Evolutionary conservation across 129 eudicot species (phyloP), one percentile per base, ranked within the genome.

Genomic region (Rutidosis leptorrhynchoides): DNA sequence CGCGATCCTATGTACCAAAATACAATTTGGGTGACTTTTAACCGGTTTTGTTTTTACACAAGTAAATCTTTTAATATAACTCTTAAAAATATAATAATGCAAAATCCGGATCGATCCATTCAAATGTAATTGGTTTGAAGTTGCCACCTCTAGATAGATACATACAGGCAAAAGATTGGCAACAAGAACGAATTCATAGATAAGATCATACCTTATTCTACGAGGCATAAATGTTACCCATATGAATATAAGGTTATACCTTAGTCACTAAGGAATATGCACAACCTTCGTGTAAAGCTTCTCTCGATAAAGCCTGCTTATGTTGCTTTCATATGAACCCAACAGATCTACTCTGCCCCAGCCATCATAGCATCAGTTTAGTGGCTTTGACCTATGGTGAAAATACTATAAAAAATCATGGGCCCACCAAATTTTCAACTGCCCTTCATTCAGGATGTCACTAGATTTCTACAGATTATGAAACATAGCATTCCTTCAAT

Each of bases 401-500:
- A 16, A 53, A 17, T 20, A 53, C 59, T 17, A 28, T 46, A 15
- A n/a, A 42, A 42, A 4, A 42, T 42, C 5, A 42, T 45, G 51
- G 51, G 19, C 5, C 51, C 51, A 43, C n/a, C 6, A 7, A 17
- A 14, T 46, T 46, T 46, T 46, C 53, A 15, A 45, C 28, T 65
- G 10, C 32, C 59, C 46, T 32, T 32, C 42, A 10, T 33, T 35
- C n/a, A 10, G 10, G 12, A 8, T 6, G 28, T 62, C 29, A 16
- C 58, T 25, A 9, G 33, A 22, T 22, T n/a, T 29, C 60, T 61
- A 60, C 29, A 53, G 6, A 54, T 72, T 40, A 71, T 26, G 42
- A 8, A 68, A 49, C 69, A 33, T 49, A 19, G 17, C 48, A 65
- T 67, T 49, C 16, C 45, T 40, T 26, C 57, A 25, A 46, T n/a